Evolutionary conservation across 768 basidiomycete genomes (phyloP), one percentile per base, ranked within the genome.

Genomic region (Scleroderma bovista): DNA sequence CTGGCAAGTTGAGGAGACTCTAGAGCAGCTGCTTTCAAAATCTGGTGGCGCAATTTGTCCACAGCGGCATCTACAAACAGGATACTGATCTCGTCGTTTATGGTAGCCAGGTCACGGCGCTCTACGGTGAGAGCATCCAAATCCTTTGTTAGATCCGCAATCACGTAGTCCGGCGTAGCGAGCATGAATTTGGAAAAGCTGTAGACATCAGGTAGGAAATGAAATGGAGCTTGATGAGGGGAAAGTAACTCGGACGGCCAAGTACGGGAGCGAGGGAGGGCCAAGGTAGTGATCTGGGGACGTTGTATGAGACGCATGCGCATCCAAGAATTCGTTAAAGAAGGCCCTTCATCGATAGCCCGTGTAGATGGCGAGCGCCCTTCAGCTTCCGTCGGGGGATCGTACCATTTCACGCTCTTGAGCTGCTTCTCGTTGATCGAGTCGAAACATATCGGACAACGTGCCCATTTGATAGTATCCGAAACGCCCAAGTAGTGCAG

Each of bases 391-490:
- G 60, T 37, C 3, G 72, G 72, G 19, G 77, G 79, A 52, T 89
- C 84, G 57, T 83, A 84, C 87, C 92, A 98, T 61, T 88, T 91
- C 64, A 98, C 94, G 48, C 78, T 80, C 75, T 96, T 97, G 55
- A 98, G 82, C 66, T 94, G 90, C 53, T 79, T 80, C 67, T 88
- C 88, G 67, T 87, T 85, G 40, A 99, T 78, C 12, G 93, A 88
- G 72, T 98, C 96, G 60, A 87, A 90, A 67, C 96, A 99, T 44
- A 99, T 93, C 3, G 96, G 96, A 64, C 96, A 98, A 48, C 87
- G 85, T 26, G 85, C 86, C 82, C 89, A 93, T 68, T 93, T 93
- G 23, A 69, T 68, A 63, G 82, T 86, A 42, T 93, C 84, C 22
- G 91, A 88, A 19, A 83, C 81, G 62, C 80, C 84, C 60, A 95